Conservation (phyloP, 176 grass and related monocot genomes). For the Zea mays region Zm-B73-REFERENCE-NAM-5.0 NC_050101.1:117948501-117949000, state of each 20-base stretch:
- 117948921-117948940: constrained; percentile 61
- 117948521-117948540: background rate
- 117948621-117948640: constrained; percentile 34
- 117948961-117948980: constrained; percentile 99
- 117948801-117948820: constrained; percentile 30
- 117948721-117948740: background rate
- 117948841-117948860: constrained; percentile 21
- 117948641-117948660: constrained; percentile 69
- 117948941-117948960: constrained; percentile 93
- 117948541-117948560: no score
- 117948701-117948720: constrained; percentile 72
- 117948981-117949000: constrained; percentile 87
- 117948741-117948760: constrained; percentile 8
- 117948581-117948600: no score
- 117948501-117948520: constrained; percentile 30
- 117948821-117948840: constrained; percentile 2
- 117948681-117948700: constrained; percentile 71
- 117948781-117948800: constrained; percentile 10
- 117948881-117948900: constrained; percentile 75
- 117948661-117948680: constrained; percentile 95
- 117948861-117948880: constrained; percentile 43
- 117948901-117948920: constrained; percentile 79
- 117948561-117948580: no score
- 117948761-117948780: constrained; percentile 10
- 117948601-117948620: constrained; percentile 1